Evolutionary conservation across 257 asterid species (phyloP).

Genomic region (Solanum boliviense): DNA sequence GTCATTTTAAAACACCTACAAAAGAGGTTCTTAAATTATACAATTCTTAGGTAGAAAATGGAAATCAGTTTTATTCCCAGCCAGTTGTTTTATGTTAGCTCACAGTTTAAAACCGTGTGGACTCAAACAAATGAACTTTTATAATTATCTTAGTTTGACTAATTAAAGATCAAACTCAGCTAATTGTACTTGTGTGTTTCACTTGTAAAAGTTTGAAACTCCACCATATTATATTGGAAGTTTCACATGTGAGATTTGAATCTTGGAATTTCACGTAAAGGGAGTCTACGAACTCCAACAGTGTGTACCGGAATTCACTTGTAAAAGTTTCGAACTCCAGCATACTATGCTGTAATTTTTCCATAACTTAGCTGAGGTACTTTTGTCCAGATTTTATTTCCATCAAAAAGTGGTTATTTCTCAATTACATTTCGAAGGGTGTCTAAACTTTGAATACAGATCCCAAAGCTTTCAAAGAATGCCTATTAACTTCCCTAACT

Average conservation of each 20-base stretch:
- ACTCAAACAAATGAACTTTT: not conserved
- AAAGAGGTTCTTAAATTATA: not conserved
- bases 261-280: not conserved
- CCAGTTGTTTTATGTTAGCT: not conserved
- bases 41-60: not conserved
- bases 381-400: not conserved
- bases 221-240: not conserved
- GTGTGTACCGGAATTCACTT: not conserved
- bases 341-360: not conserved
- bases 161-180: not conserved
- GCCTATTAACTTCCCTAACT: not conserved
- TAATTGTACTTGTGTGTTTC: not conserved
- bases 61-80: not conserved
- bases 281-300: not conserved
- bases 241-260: not conserved
- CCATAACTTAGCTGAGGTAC: not conserved
- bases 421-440: not conserved
- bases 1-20: not conserved
- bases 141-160: not conserved
- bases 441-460: not conserved
- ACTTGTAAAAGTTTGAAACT: not conserved
- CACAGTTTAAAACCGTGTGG: not conserved
- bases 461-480: not conserved
- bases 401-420: not conserved
- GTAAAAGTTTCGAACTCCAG: not conserved